These are phyloP conservation scores for Kodamaea sagamina DNA, from an alignment of 805 yeast species.

Conservation along the genomic window DNA sequence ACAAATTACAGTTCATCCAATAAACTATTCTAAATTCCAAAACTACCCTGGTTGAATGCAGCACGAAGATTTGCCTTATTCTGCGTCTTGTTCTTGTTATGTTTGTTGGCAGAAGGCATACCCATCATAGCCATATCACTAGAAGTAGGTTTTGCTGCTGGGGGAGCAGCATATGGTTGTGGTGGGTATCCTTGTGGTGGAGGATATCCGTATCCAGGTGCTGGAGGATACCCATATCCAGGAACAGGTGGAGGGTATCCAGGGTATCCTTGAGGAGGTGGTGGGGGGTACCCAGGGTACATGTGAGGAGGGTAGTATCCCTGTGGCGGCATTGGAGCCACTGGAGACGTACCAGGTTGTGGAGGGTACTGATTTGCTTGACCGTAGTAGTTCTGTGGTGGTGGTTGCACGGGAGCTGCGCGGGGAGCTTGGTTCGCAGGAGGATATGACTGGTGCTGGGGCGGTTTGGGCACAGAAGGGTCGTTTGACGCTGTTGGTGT, in stretches of 20 bases:
- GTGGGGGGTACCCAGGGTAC: constrained; percentile 18
- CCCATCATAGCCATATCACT: constrained; percentile 47
- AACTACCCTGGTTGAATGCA: constrained; percentile 64
- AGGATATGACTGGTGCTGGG: constrained; percentile 2
- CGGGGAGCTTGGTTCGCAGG: constrained; percentile 10
- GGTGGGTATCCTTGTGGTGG: constrained; percentile 17
- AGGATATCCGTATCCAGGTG: constrained; percentile 16
- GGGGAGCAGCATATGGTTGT: constrained; percentile 17
- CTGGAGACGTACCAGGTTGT: constrained; percentile 7
- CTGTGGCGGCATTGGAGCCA: constrained; percentile 12
- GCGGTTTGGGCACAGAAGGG: neutral
- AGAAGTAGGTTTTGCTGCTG: constrained; percentile 28
- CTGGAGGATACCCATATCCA: constrained; percentile 15
- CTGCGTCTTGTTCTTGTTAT: constrained; percentile 41
- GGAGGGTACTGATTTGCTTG: neutral
- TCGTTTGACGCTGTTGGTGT: constrained; percentile 1
- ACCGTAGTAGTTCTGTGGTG: constrained; percentile 2
- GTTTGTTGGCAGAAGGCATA: constrained; percentile 47
- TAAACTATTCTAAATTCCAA: constrained; percentile 57
- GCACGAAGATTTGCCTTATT: constrained; percentile 62
- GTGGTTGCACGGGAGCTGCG: constrained; percentile 10
- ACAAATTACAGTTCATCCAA: too few species aligned
- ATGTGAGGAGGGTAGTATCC: constrained; percentile 16
- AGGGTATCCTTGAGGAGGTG: constrained; percentile 16
- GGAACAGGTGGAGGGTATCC: constrained; percentile 16